Evolutionary conservation across 148 eudicot species (phyloP).

Genomic region (Rhododendron mucronatum): DNA sequence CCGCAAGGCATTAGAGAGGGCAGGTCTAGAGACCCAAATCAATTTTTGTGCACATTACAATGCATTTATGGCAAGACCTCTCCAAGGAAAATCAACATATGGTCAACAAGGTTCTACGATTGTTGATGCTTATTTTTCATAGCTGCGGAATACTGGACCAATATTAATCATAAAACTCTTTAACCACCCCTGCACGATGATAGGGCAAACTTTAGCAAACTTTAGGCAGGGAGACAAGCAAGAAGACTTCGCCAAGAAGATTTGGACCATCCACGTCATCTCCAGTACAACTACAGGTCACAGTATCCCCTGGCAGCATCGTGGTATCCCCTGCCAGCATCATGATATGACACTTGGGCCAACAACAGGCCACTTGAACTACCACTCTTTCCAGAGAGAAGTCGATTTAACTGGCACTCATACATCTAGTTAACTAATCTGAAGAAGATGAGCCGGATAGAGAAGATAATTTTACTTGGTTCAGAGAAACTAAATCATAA

Average conservation of each 20-base stretch:
- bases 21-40: too few species aligned
- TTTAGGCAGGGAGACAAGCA: not conserved
- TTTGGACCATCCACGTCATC: not conserved
- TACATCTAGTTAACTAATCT: not conserved
- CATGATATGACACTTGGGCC: not conserved
- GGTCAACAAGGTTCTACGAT: not conserved
- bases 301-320: not conserved
- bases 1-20: too few species aligned
- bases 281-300: not conserved
- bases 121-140: not conserved
- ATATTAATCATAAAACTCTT: not conserved
- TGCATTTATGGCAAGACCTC: not conserved
- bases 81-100: not conserved
- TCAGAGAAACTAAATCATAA: not conserved
- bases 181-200: not conserved
- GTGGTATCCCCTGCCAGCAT: not conserved
- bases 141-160: not conserved
- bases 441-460: not conserved
- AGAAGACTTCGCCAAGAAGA: not conserved
- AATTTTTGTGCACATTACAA: not conserved
- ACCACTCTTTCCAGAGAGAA: not conserved
- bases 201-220: not conserved
- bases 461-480: not conserved
- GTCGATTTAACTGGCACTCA: not conserved
- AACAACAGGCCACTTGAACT: not conserved